Conservation (phyloP, 1,284 basidiomycete species). For the Nidula niveotomentosa region DNA sequence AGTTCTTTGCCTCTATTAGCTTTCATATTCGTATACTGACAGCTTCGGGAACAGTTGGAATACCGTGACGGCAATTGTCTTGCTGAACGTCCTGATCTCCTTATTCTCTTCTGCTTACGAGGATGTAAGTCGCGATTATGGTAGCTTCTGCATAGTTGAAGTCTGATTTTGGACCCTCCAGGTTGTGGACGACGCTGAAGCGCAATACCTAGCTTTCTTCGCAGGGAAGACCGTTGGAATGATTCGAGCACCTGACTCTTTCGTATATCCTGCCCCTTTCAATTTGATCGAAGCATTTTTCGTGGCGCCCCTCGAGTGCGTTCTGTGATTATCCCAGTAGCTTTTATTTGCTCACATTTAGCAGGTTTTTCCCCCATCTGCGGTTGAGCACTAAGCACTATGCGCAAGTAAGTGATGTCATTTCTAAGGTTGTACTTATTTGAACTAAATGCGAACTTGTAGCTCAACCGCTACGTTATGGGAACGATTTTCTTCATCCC, state of each 20-base stretch:
- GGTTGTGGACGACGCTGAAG: slow-evolving; percentile 42
- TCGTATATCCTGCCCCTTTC: slow-evolving; percentile 75
- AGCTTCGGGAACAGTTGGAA: slow-evolving; percentile 63
- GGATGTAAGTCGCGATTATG: slow-evolving; percentile 52
- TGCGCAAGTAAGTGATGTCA: slow-evolving; percentile 41
- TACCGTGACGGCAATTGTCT: slow-evolving; percentile 81
- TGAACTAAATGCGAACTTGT: background rate
- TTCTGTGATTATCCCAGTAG: slow-evolving; percentile 9
- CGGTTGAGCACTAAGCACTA: slow-evolving; percentile 49
- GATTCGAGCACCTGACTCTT: slow-evolving; percentile 84
- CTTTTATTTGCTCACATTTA: background rate
- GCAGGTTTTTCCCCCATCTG: slow-evolving; percentile 41
- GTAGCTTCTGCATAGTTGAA: background rate
- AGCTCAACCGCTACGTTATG: slow-evolving; percentile 84
- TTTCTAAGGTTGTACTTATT: no score
- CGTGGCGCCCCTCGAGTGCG: slow-evolving; percentile 84
- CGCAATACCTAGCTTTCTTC: slow-evolving; percentile 86
- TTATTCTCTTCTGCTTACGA: slow-evolving; percentile 90
- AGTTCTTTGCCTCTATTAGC: slow-evolving; percentile 17
- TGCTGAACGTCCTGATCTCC: slow-evolving; percentile 95
- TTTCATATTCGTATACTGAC: no score
- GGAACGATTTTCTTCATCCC: slow-evolving; percentile 78
- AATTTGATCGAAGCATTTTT: slow-evolving; percentile 85
- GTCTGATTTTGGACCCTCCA: slow-evolving; percentile 7
- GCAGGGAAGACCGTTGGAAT: slow-evolving; percentile 80